Percentiles rank a stretch among this genome's conserved stretches.
These are phyloP conservation scores for Cucurbita moschata DNA, from an alignment of 306 rosid genomes.

Conservation along the genomic window DNA sequence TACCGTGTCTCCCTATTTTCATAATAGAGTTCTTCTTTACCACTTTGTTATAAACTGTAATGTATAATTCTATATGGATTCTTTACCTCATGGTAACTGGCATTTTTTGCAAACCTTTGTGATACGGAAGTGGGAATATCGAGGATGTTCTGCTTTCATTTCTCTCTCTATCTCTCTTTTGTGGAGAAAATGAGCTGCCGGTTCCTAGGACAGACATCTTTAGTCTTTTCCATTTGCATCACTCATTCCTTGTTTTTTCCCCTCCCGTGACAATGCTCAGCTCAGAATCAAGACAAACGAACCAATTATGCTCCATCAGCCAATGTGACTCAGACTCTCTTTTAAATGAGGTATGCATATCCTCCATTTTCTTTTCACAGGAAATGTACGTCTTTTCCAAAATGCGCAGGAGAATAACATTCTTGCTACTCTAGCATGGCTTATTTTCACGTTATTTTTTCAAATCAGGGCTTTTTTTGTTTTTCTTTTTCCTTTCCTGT, in stretches of 20 bases:
- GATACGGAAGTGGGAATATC: neutral
- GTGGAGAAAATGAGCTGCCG: neutral
- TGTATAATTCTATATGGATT: neutral
- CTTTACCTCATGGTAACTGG: neutral
- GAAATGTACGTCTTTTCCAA: neutral
- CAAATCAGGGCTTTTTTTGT: neutral
- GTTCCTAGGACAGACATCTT: neutral
- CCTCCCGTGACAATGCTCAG: constrained; percentile 38
- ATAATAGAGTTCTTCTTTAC: neutral
- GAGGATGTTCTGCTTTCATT: neutral
- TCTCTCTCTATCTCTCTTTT: neutral
- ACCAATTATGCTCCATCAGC: constrained; percentile 92
- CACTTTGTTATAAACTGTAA: neutral
- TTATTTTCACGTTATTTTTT: neutral
- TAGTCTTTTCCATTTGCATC: neutral
- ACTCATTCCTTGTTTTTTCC: neutral
- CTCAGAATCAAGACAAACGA: constrained; percentile 75
- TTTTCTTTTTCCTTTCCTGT: constrained; percentile 12
- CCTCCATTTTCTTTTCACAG: constrained; percentile 1
- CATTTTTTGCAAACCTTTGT: neutral
- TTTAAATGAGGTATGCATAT: constrained; percentile 60
- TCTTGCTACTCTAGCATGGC: neutral
- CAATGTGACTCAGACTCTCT: constrained; percentile 83
- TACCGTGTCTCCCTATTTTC: neutral
- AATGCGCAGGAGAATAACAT: neutral